Evolutionary conservation across 805 yeast genomes (phyloP), one percentile per base, ranked within the genome.

Genomic region (Yarrowia sp.): DNA sequence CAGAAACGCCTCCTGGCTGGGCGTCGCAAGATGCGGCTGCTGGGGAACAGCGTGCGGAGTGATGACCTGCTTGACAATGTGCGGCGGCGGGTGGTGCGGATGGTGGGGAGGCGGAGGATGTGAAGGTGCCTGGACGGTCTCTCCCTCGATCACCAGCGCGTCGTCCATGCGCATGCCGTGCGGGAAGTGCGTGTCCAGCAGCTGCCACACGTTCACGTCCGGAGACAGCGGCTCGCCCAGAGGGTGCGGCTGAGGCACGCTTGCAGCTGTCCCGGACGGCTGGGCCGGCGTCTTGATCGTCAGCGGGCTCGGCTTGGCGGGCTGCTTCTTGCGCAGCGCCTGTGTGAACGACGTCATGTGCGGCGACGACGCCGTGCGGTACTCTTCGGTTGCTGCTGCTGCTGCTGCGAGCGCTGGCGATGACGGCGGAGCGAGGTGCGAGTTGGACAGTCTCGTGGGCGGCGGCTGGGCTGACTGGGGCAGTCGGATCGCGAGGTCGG

Each of bases 141-240:
- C 79, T 0, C 77, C 72, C n/a, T 81, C 88, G 13, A 87, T 78
- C 1, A 86, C 70, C 29, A 88, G 76, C 0, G 93, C 87, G 55
- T 86, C 90, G 16, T 75, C 73, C 79, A 86, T 80, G 2, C 71
- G 66, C 91, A 87, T 88, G 0, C 90, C 90, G n/a, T 75, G 70
- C 0, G 91, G 89, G 68, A 75, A 88, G 67, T 79, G 80, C 19
- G 74, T 74, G 63, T 87, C 91, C 8, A 88, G 66, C 0, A 87
- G 66, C 9, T 74, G 72, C 82, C 84, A 83, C 0, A 88, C 82
- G 18, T 75, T 71, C 55, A 79, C 81, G 68, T 88, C 93, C 0
- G 94, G 89, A 63, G 82, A 84, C 4, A 85, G 44, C 3, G 49
- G 41, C 3, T 38, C 36, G 9, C 51, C 63, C 3, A 64, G 24